Evolutionary conservation across 768 basidiomycete genomes (phyloP).

Genomic region (Xerocomus potaroensis): DNA sequence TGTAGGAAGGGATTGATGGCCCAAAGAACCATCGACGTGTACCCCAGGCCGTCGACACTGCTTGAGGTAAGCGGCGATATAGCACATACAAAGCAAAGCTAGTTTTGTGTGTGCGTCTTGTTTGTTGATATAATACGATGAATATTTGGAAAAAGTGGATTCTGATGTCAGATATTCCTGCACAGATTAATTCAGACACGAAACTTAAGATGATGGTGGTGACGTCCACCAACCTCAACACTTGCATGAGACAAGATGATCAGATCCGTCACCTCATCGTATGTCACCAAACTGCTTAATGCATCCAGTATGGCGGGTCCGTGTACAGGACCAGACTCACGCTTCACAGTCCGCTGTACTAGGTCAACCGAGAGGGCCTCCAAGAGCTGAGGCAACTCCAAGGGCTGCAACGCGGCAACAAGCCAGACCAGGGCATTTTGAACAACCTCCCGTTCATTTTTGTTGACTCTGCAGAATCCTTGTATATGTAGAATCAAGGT

Average conservation of each 20-base stretch:
- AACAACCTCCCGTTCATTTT: neutral
- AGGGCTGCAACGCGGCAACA: conserved; percentile 3
- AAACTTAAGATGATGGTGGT: neutral
- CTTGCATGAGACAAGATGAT: conserved; percentile 11
- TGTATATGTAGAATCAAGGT: conserved; percentile 6
- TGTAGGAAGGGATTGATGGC: neutral
- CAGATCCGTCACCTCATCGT: conserved; percentile 1
- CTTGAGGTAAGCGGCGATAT: neutral
- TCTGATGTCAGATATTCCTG: conserved; percentile 7
- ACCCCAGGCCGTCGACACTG: neutral
- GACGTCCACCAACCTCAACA: conserved; percentile 5
- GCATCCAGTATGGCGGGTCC: conserved; percentile 4
- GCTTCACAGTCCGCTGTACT: neutral
- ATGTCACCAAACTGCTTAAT: conserved; percentile 2
- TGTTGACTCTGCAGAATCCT: conserved; percentile 3
- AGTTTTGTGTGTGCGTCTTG: conserved; percentile 3
- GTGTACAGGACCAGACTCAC: neutral
- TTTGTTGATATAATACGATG: neutral
- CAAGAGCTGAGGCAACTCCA: conserved; percentile 4
- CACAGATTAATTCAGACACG: neutral
- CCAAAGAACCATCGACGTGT: no score
- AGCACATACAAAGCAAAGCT: conserved; percentile 6
- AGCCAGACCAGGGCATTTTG: conserved; percentile 6
- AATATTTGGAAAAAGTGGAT: neutral
- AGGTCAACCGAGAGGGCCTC: conserved; percentile 6